Base-by-base conservation (phyloP, 805 yeast genomes). In the Komagataella mondaviorum region DNA sequence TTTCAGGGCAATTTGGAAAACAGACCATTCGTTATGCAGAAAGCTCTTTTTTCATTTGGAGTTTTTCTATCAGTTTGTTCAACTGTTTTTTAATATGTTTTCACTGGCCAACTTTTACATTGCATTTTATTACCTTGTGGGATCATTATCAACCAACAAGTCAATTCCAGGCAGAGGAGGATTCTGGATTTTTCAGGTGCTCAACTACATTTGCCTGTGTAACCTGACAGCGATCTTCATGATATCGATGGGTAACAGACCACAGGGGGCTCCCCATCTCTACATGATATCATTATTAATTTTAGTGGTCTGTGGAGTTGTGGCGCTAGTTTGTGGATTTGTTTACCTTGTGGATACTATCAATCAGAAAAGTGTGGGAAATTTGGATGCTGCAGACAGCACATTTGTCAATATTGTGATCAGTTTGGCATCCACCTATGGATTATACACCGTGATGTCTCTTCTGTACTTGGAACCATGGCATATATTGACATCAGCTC, bases 221-320 rank as follows among this genome's bases (percentile, higher is more conserved):
- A 84, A 86, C 17, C 73, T 93, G 58, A 82, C 93, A 10, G 80
- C 95, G n/a, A 83, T 89, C 67, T 86, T 93, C 61, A 83, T 93
- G 57, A 85, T 90, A 44, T 89, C 97, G 0, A 85, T 93, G 78
- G 99, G 99, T 56, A 93, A 93, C 63, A 77, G 98, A 60, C 99
- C 99, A 2, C 98, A 93, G 59, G 99, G 99, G 39, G 91, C 96
- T 0, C 83, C 82, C 52, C 81, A 77, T 50, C 67, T 91, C 49
- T 93, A 89, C 67, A 73, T 87, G 60, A 67, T 76, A 0, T 76
- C 90, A 39, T 87, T 93, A 68, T 70, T 83, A 2, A 66, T 88
- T 46, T 68, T 93, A 54, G 83, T 91, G 0, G 55, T 87, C 24
- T 86, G 96, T 63, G 89, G 96, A 0, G 66, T 80, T 1, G 93